Base-by-base conservation (phyloP, 192 early-diverging fungal species). In the Backusella macrospora region DNA sequence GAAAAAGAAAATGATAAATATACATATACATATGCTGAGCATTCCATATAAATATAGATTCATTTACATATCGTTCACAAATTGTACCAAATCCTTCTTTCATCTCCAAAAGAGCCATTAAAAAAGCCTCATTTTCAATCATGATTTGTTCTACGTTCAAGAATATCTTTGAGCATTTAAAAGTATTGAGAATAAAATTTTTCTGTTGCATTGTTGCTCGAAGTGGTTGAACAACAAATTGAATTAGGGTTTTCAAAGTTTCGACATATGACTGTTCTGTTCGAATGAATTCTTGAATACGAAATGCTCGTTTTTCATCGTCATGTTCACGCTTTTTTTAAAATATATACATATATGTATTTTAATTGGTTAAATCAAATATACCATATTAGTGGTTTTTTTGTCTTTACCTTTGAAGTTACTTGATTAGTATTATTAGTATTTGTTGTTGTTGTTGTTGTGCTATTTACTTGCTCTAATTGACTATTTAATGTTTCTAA, bases 201-300 rank as follows among this genome's bases (percentile, higher is more conserved):
- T 75, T 76, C 44, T 65, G 52, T 39, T 82, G 86, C 12, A 85
- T 82, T 1, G 79, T 82, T 14, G 82, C 80, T 55, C 81, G 77
- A 70, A 90, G 76, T 12, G 89, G 89, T 49, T 81, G 83, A 0
- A 74, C 85, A 70, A 89, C 86, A 48, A 85, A 77, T 70, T 83
- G 78, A 16, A 88, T 82, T 4, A 88, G 68, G 45, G 83, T 83
- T n/a, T 82, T 76, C 62, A 90, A 70, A 62, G 84, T 86, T 40
- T 89, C 81, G 16, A 90, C 85, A 71, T 90, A 90, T 70, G 86
- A 88, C 65, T 84, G 78, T 73, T 90, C 89, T 8, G 88, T 90
- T 2, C 74, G 68, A 42, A 88, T 85, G 75, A 90, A 82, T 73
- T 90, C 89, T 70, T 85, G 79, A 49, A 90, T 86, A 39, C 84